phyloP scores from a whole-genome alignment of 768 basidiomycete genomes.

The Pleurotus salmoneostramineus region DNA sequence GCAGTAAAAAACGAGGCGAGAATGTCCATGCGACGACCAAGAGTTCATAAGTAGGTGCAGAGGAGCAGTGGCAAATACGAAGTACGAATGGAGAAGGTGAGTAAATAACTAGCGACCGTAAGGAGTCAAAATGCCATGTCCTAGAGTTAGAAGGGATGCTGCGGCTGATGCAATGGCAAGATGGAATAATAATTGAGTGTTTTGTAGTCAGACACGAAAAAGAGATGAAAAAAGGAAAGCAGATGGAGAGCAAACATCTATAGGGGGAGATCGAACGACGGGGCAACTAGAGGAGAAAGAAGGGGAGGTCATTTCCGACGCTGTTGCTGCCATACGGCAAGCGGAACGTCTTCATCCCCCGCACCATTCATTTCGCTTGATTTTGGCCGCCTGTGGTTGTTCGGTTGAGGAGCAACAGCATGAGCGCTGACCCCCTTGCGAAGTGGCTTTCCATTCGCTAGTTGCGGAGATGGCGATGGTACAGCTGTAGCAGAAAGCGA shows the following conservation, averaged over 20 bases:
- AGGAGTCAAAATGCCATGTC: not conserved
- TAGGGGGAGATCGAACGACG: not conserved
- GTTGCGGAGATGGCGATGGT: slow-evolving; percentile 29
- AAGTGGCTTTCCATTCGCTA: slow-evolving; percentile 42
- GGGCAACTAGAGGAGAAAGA: not conserved
- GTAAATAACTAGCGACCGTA: not conserved
- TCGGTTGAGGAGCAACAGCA: slow-evolving; percentile 31
- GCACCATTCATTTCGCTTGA: slow-evolving; percentile 32
- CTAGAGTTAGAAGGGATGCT: not conserved
- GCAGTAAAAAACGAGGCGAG: not conserved
- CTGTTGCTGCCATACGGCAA: slow-evolving; percentile 79
- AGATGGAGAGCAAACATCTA: slow-evolving; percentile 3
- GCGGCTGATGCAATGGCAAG: too few relatives aligned
- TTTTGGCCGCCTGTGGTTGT: slow-evolving; percentile 33
- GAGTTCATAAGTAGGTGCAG: slow-evolving; percentile 1
- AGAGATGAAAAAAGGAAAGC: not conserved
- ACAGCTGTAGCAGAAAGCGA: slow-evolving; percentile 69
- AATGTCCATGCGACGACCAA: not conserved
- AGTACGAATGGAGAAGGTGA: not conserved
- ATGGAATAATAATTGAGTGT: not conserved
- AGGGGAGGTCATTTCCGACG: slow-evolving; percentile 42
- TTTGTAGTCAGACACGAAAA: not conserved
- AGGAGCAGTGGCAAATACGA: not conserved
- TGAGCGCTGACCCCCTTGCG: slow-evolving; percentile 70
- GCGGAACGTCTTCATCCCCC: slow-evolving; percentile 73